Percentiles rank a stretch among this genome's conserved stretches.
phyloP scores from a whole-genome alignment of 768 basidiomycete genomes.

The Rickenella mellea region DNA sequence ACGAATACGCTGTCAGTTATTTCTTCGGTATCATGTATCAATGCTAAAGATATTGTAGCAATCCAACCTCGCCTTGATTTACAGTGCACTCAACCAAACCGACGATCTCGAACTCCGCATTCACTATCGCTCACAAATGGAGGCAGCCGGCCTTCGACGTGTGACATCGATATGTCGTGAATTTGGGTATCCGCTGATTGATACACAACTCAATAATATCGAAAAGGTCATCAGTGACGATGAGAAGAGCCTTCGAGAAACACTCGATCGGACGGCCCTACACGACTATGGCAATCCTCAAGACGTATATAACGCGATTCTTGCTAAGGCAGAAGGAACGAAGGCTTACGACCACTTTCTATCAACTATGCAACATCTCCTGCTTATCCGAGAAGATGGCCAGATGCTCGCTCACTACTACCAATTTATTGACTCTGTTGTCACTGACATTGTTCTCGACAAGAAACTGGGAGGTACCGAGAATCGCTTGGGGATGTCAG shows the following conservation, averaged over 20 bases:
- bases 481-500: slow-evolving; percentile 78
- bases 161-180: slow-evolving; percentile 62
- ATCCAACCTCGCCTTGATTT: slow-evolving; percentile 65
- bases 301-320: slow-evolving; percentile 81
- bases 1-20: slow-evolving; percentile 75
- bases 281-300: slow-evolving; percentile 70
- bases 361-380: slow-evolving; percentile 88
- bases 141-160: slow-evolving; percentile 68
- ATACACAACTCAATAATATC: slow-evolving; percentile 55
- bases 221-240: slow-evolving; percentile 62
- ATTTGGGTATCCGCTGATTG: slow-evolving; percentile 56
- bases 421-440: slow-evolving; percentile 81
- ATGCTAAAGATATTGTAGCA: slow-evolving; percentile 29
- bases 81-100: slow-evolving; percentile 49
- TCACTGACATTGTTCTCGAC: slow-evolving; percentile 88
- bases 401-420: slow-evolving; percentile 80
- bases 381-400: slow-evolving; percentile 85
- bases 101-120: slow-evolving; percentile 80
- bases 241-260: slow-evolving; percentile 60
- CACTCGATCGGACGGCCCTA: slow-evolving; percentile 67
- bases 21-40: slow-evolving; percentile 8
- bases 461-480: slow-evolving; percentile 82
- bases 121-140: slow-evolving; percentile 85
- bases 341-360: slow-evolving; percentile 79
- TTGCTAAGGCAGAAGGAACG: slow-evolving; percentile 65